Base-by-base conservation (phyloP, 73 alveolate species). In the Tetrahymena borealis region DNA sequence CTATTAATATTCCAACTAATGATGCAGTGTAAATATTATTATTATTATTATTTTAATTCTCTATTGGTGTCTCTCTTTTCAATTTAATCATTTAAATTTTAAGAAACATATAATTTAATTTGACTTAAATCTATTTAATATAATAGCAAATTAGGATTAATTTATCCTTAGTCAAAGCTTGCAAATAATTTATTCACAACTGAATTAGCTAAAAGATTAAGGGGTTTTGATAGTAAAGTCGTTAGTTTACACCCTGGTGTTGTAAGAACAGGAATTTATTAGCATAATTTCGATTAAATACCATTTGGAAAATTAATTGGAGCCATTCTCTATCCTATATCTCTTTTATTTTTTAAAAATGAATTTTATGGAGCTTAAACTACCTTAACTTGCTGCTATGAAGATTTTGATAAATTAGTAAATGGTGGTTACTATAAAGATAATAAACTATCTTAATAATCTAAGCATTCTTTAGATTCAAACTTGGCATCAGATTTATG, bases 231-330 rank as follows among this genome's bases (percentile, higher is more conserved):
- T 94, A 90, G 90, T 32, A 96, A 96, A 90, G 96, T 94, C 39
- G 78, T 79, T 39, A 42, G 94, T 18, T 90, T 96, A 31, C 98
- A 96, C 40, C 98, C 98, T 31, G 98, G 98, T 18, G 95, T 96
- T 0, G 90, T 94, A 16, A 38, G 78, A 78, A 90, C 97, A 20
- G 92, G 93, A 39, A 94, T 96, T 15, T 60, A 60, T 35, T 60
- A 60, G 28, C 85, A 60, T 60, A 60, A 60, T 60, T 60, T 60
- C 37, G 28, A 35, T 28, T 60, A 60, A 60, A 32, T 60, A 24
- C 85, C 85, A 2, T 60, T 60, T 60, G 85, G 85, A 18, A 60
- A 35, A 60, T 13, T 60, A 18, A n/a, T 60, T 24, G 85, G 85
- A 24, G 2, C 28, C 0, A 24, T 60, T 13, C 38, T 60, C 2